Evolutionary conservation across 495 filamentous ascomycete species (phyloP).

Genomic region (Trichoderma asperelloides): DNA sequence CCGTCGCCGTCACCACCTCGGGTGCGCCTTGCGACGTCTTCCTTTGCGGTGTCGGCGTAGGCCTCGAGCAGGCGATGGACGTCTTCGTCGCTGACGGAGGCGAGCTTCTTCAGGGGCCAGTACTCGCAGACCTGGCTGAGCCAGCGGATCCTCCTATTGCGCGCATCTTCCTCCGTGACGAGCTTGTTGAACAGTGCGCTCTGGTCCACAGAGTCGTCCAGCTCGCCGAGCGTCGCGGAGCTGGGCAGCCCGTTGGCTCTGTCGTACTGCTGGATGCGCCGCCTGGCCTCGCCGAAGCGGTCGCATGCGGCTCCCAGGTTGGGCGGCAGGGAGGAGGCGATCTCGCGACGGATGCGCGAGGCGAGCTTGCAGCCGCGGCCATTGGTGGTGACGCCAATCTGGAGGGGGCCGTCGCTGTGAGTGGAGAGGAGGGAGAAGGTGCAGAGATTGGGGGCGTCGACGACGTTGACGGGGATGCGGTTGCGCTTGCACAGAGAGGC

Average conservation of each 20-base stretch:
- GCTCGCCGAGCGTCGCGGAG: constrained; percentile 46
- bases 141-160: constrained; percentile 83
- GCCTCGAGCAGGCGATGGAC: constrained; percentile 61
- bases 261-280: constrained; percentile 58
- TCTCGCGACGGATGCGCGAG: constrained; percentile 79
- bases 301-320: constrained; percentile 79
- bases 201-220: constrained; percentile 80
- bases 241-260: constrained; percentile 22
- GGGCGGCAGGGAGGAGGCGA: constrained; percentile 66
- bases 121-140: constrained; percentile 96
- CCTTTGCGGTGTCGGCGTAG: constrained; percentile 35
- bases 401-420: constrained; percentile 81
- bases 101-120: constrained; percentile 82
- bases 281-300: constrained; percentile 65
- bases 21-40: neutral
- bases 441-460: constrained; percentile 80
- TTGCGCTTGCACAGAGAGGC: constrained; percentile 66
- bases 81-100: constrained; percentile 68
- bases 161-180: constrained; percentile 63
- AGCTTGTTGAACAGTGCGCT: constrained; percentile 78
- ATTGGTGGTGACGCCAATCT: constrained; percentile 93
- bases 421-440: constrained; percentile 84
- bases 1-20: constrained; percentile 10
- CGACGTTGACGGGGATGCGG: constrained; percentile 86
- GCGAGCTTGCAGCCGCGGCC: constrained; percentile 93